Base-by-base conservation (phyloP, 768 basidiomycete genomes). In the Lactarius vividus region DNA sequence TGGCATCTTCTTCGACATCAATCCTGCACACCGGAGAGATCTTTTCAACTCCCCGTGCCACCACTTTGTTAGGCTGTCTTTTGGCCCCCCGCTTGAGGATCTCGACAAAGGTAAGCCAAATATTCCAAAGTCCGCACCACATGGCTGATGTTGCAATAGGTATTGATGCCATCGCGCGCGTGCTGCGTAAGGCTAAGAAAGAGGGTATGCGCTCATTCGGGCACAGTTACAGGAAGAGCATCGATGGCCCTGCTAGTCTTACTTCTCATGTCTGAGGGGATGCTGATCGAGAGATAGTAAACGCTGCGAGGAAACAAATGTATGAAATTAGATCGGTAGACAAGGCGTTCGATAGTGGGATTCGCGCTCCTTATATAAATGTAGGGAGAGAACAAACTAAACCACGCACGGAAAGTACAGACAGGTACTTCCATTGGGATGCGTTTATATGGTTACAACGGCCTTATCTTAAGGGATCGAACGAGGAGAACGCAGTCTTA, bases 21-120 rank as follows among this genome's bases (percentile, higher is more conserved):
- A 82, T 76, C 91, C 90, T 28, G 64, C 89, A 18, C 89, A 95
- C 71, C 87, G 94, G 71, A 85, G 95, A 67, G 93, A 96, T 75
- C 78, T 97, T 60, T 92, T 96, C 80, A 85, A 88, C 72, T 94
- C 92, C 18, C 91, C 94, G 11, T 96, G 93, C 78, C 90, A 93
- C 77, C 88, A 91, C 74, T 97, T 91, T 70, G 88, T 97, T 29
- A 86, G 96, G 28, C 77, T 97, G 42, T 92, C 89, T 33, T 94
- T 94, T 73, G 92, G 92, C 0, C 92, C 92, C 7, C 89, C 91
- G 26, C 71, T 95, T 55, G 84, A 85, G 64, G 88, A 88, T 71
- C 83, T 95, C 52, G 89, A 95, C 69, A 87, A 82, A 79, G 94
- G 92, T 83, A 59, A 28, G 77, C 33, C 1, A 31, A 20, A 26